Evolutionary conservation across 2,329 filamentous ascomycete genomes (phyloP).

Genomic region (Neofusicoccum sp.): DNA sequence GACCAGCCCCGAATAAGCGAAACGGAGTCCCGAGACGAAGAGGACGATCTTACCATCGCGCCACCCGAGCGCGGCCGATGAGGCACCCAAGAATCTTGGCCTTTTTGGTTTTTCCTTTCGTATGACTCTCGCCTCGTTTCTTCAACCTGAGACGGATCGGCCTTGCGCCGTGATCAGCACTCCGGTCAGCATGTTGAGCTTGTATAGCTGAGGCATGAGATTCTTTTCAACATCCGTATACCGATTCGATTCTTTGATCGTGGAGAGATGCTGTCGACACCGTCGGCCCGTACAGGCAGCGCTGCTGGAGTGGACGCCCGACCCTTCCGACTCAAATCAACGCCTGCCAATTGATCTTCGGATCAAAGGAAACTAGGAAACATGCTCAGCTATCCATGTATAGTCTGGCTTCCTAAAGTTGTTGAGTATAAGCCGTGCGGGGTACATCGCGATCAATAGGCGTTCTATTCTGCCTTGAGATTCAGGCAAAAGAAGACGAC

Average conservation of each 20-base stretch:
- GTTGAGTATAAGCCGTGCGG: background rate
- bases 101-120: background rate
- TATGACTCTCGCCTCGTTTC: background rate
- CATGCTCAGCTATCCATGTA: too few relatives aligned
- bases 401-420: too few relatives aligned
- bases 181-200: too few relatives aligned
- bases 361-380: too few relatives aligned
- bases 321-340: too few relatives aligned
- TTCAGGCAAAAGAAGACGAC: background rate
- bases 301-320: background rate
- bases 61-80: background rate
- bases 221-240: background rate
- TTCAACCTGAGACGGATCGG: background rate
- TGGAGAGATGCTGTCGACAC: background rate
- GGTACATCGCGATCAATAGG: background rate
- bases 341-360: too few relatives aligned
- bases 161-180: too few relatives aligned
- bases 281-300: background rate
- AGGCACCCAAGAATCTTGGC: background rate
- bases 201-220: too few relatives aligned
- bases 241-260: background rate
- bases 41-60: background rate
- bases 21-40: background rate
- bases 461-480: background rate
- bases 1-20: constrained; percentile 1